A percentile compares a stretch with the other conserved stretches of the same genome.
Conservation (phyloP, 345 rosid genomes). For the Punica granatum region DNA sequence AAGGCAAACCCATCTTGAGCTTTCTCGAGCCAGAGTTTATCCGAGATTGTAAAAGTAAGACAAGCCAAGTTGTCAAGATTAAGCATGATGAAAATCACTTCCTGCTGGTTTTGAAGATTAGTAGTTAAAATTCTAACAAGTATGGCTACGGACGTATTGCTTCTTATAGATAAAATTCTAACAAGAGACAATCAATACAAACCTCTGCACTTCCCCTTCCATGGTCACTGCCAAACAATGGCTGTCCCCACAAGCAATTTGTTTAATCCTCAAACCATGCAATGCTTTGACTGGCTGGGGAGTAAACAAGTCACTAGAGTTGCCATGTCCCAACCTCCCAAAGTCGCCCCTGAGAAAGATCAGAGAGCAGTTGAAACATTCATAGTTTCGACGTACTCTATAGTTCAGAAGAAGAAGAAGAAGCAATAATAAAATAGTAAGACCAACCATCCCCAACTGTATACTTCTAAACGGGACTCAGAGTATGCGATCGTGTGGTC, state of each 20-base stretch:
- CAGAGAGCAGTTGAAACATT: slow-evolving; percentile 4
- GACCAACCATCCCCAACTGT: slow-evolving; percentile 37
- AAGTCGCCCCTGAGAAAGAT: slow-evolving; percentile 80
- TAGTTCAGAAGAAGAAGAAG: background rate
- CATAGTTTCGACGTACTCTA: background rate
- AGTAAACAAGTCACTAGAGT: slow-evolving; percentile 85
- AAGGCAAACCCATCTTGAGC: background rate
- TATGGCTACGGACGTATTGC: background rate
- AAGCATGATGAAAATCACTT: background rate
- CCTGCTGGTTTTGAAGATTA: background rate
- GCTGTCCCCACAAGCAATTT: slow-evolving; percentile 98
- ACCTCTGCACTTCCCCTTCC: slow-evolving; percentile 94
- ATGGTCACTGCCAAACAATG: slow-evolving; percentile 91
- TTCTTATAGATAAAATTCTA: background rate
- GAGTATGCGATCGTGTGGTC: slow-evolving; percentile 90
- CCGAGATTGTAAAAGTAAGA: background rate
- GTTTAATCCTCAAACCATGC: slow-evolving; percentile 67
- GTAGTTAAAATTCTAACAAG: background rate
- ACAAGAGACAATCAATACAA: background rate
- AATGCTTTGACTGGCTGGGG: slow-evolving; percentile 84
- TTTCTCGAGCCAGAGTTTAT: background rate
- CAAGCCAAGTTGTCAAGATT: background rate
- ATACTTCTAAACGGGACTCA: slow-evolving; percentile 47
- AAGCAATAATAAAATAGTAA: background rate
- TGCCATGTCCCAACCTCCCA: slow-evolving; percentile 98